A percentile compares a stretch with the other conserved stretches of the same genome.
Evolutionary conservation across 495 filamentous ascomycete species (phyloP).

Genomic region (Hypoxylon rickii): DNA sequence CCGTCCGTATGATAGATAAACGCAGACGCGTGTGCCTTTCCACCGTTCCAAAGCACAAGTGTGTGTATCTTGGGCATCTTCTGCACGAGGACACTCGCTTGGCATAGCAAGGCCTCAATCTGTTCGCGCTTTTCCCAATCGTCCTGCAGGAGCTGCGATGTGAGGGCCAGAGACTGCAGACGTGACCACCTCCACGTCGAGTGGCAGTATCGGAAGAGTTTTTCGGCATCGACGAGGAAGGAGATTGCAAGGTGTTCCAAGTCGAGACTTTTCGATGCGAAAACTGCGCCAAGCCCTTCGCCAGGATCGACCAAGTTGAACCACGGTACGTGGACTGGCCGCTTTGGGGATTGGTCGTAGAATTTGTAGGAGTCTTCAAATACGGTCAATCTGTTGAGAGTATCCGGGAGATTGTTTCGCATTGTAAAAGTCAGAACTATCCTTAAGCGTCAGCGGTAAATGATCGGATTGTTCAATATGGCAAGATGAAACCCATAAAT

Average conservation of each 20-base stretch:
- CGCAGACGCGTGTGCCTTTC: constrained; percentile 18
- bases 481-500: neutral
- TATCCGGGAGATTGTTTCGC: constrained; percentile 8
- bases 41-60: constrained; percentile 30
- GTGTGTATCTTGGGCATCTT: constrained; percentile 27
- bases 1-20: constrained; percentile 22
- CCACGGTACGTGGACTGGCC: neutral
- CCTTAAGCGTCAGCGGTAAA: constrained; percentile 1
- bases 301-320: constrained; percentile 5
- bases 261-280: constrained; percentile 17
- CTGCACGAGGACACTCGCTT: constrained; percentile 9
- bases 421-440: constrained; percentile 8
- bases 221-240: constrained; percentile 20
- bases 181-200: constrained; percentile 14
- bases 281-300: constrained; percentile 7
- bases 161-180: constrained; percentile 22
- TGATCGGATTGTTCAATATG: neutral
- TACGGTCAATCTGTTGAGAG: constrained; percentile 22
- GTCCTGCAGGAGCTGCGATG: constrained; percentile 10
- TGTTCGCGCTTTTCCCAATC: constrained; percentile 1
- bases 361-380: constrained; percentile 20
- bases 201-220: constrained; percentile 12
- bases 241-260: constrained; percentile 23
- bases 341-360: neutral
- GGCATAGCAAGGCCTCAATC: constrained; percentile 8